Percentiles rank a stretch among this genome's conserved stretches.
Evolutionary conservation across 78 protist species (phyloP).

Genomic region (Trichosphaerium sp.): DNA sequence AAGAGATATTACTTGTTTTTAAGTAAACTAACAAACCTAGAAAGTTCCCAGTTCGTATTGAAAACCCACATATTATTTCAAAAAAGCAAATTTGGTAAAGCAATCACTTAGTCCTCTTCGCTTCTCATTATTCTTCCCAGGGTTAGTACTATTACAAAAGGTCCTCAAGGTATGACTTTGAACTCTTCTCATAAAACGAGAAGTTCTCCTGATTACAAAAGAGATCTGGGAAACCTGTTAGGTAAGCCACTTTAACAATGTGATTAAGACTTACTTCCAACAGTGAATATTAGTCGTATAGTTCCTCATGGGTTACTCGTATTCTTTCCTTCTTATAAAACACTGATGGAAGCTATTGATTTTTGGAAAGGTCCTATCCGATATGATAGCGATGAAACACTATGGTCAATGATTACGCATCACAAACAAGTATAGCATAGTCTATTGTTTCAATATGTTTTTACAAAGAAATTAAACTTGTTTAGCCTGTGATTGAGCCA

Average conservation of each 20-base stretch:
- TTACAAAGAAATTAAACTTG: neutral
- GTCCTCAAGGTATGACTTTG: constrained; percentile 13
- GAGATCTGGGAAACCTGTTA: constrained; percentile 65
- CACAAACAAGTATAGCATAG: neutral
- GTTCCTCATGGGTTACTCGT: constrained; percentile 91
- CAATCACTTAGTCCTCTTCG: too few species aligned
- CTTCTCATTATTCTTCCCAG: constrained; percentile 6
- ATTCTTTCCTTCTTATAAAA: constrained; percentile 89
- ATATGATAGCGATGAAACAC: neutral
- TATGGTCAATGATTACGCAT: neutral
- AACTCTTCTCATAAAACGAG: constrained; percentile 39
- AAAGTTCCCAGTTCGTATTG: constrained; percentile 13
- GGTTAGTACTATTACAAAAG: neutral
- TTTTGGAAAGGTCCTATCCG: constrained; percentile 52
- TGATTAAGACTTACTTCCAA: neutral
- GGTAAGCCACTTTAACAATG: neutral
- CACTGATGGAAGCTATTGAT: constrained; percentile 11
- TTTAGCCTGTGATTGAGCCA: constrained; percentile 63
- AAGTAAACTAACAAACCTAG: constrained; percentile 30
- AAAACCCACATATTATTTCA: constrained; percentile 65
- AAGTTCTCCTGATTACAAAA: constrained; percentile 9
- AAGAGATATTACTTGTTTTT: constrained; percentile 1
- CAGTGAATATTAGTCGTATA: constrained; percentile 41
- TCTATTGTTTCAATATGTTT: neutral
- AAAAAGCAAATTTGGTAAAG: constrained; percentile 43